A percentile compares a stretch with the other conserved stretches of the same genome.
Conservation (phyloP, 441 rosid species). For the Erysimum cheiri region DNA sequence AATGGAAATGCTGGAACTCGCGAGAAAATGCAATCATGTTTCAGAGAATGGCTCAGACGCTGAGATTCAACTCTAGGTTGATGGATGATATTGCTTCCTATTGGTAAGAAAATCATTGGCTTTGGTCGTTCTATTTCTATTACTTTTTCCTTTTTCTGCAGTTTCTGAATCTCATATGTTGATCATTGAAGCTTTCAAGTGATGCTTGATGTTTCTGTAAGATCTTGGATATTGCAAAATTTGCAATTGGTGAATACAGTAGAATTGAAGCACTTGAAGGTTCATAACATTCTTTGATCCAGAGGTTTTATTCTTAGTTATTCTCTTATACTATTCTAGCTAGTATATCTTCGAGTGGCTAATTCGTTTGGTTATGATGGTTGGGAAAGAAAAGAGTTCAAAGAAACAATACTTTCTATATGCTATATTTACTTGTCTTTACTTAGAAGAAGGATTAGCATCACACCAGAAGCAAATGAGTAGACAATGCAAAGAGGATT, state of each 20-base stretch:
- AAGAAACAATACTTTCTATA: slow-evolving; percentile 1
- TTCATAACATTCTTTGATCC: not conserved
- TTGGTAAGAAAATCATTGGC: slow-evolving; percentile 13
- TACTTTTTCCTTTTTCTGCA: not conserved
- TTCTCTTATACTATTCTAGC: slow-evolving; percentile 4
- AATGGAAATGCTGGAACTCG: slow-evolving; percentile 60
- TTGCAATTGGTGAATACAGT: slow-evolving; percentile 1
- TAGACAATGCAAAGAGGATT: slow-evolving; percentile 8
- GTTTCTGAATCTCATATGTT: slow-evolving; percentile 19
- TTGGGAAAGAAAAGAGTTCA: slow-evolving; percentile 11
- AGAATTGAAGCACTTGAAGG: not conserved
- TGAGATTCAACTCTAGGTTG: slow-evolving; percentile 33
- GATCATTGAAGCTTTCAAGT: slow-evolving; percentile 16
- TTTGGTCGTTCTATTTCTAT: not conserved
- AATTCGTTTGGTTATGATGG: slow-evolving; percentile 26
- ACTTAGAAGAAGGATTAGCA: slow-evolving; percentile 14
- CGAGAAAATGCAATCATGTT: slow-evolving; percentile 77
- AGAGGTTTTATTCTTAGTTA: slow-evolving; percentile 15
- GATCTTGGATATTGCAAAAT: slow-evolving; percentile 7
- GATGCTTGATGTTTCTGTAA: slow-evolving; percentile 28
- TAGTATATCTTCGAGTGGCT: slow-evolving; percentile 11
- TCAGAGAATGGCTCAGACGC: slow-evolving; percentile 69
- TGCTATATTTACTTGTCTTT: slow-evolving; percentile 13
- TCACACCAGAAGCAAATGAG: slow-evolving; percentile 7
- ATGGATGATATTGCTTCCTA: not conserved